Evolutionary conservation across 192 early-diverging fungal genomes (phyloP), one percentile per base, ranked within the genome.

Genomic region (Backusella westeae): DNA sequence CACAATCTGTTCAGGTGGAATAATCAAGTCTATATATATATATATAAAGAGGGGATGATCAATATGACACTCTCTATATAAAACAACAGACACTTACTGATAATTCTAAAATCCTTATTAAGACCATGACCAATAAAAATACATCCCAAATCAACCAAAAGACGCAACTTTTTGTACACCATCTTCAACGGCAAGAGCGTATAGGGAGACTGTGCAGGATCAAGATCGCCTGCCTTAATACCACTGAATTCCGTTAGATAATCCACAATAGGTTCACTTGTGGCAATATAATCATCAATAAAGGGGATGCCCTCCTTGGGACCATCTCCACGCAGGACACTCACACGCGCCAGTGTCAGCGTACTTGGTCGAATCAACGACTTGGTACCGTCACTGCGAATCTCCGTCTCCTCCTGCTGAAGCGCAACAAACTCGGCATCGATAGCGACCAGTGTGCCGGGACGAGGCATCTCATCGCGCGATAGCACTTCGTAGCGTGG

Each of bases 381-480:
- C 71, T 91, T 90, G 6, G 97, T 96, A 41, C 98, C 98, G 75
- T 99, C 98, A 65, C 94, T 95, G 32, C 93, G 87, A 42, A 97
- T 91, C 76, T 98, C 98, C 5, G 91, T 93, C 59, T 96, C 94
- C 42, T 96, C 96, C 79, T 94, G 85, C 32, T 87, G 87, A 26
- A 97, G 79, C 6, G 95, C 92, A 3, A 99, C 96, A 89, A 98
- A 99, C 84, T 99, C 98, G 2, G 96, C 95, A 80, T 99, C 98
- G 53, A 99, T 90, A 2, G 97, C 94, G 29, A 91, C 88, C 10
- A 95, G 74, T 67, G 89, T 91, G 5, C 89, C 92, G 19, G 89
- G 82, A 49, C 80, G 85, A 23, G 90, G 88, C 70, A 93, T 85
- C 73, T 95, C 94, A 1, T 89, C 83, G 2, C 74, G 82, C 4